A percentile compares a stretch with the other conserved stretches of the same genome.
Conservation (phyloP, 148 eudicot genomes). For the Heliosperma pusillum region DNA sequence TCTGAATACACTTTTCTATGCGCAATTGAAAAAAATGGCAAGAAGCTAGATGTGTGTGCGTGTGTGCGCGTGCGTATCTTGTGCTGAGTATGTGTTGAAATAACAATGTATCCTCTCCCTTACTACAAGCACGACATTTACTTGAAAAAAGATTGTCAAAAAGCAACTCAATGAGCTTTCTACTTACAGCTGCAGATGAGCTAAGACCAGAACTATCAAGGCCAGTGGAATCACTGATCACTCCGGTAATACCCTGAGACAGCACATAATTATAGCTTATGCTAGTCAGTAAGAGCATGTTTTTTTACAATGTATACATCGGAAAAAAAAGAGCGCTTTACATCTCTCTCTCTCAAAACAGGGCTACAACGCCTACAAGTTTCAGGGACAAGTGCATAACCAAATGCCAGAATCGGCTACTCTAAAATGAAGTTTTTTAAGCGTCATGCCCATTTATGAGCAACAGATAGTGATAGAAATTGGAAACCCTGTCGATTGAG, state of each 20-base stretch:
- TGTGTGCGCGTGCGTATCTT: background rate
- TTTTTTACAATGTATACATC: slow-evolving; percentile 3
- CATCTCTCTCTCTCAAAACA: no score
- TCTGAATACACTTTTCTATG: background rate
- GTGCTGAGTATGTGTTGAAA: background rate
- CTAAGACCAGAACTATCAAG: slow-evolving; percentile 98
- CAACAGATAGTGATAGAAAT: background rate
- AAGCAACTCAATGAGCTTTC: background rate
- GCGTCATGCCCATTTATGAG: background rate
- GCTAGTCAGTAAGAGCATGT: background rate
- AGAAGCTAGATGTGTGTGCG: background rate
- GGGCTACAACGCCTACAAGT: background rate
- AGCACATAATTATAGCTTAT: slow-evolving; percentile 12
- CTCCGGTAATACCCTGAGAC: slow-evolving; percentile 82
- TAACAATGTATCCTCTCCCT: background rate
- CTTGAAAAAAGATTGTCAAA: background rate
- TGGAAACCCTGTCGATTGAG: background rate
- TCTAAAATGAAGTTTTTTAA: background rate
- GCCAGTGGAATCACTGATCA: slow-evolving; percentile 69
- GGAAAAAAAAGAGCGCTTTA: no score
- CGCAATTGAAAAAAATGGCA: background rate
- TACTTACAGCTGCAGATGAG: slow-evolving; percentile 99
- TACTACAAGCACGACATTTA: background rate
- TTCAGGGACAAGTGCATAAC: background rate
- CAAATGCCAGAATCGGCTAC: background rate